Evolutionary conservation across 345 rosid genomes (phyloP).

Genomic region (Nephelium lappaceum): DNA sequence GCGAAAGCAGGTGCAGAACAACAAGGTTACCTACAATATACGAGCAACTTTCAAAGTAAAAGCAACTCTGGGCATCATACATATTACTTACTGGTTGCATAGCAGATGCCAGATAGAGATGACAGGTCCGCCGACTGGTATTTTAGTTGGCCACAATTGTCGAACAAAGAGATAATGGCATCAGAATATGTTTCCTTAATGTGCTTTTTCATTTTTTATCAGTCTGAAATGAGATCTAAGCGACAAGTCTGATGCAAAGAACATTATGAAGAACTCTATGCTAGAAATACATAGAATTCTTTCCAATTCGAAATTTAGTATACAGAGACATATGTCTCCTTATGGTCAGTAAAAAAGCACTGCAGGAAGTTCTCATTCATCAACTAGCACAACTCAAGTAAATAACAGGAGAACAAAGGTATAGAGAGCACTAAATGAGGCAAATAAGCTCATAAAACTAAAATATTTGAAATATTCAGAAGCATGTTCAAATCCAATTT

Average conservation of each 20-base stretch:
- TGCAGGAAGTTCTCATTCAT: not conserved
- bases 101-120: constrained; percentile 66
- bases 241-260: constrained; percentile 15
- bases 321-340: not conserved
- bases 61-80: constrained; percentile 69
- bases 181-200: constrained; percentile 2
- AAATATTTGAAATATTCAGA: not conserved
- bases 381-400: not conserved
- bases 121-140: constrained; percentile 82
- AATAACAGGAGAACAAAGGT: not conserved
- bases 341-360: not conserved
- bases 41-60: constrained; percentile 70
- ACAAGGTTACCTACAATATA: constrained; percentile 59
- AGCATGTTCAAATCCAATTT: too few species aligned
- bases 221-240: constrained; percentile 23
- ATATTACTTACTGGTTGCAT: constrained; percentile 75
- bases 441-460: not conserved
- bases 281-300: not conserved
- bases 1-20: constrained; percentile 65
- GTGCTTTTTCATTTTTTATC: constrained; percentile 5
- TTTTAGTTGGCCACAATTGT: constrained; percentile 59
- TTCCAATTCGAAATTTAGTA: not conserved
- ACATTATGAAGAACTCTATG: constrained; percentile 4
- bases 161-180: constrained; percentile 56
- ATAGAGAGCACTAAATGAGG: not conserved